Base-by-base conservation (phyloP, 1,139 yeast genomes). In the Taphrina pruni region DNA sequence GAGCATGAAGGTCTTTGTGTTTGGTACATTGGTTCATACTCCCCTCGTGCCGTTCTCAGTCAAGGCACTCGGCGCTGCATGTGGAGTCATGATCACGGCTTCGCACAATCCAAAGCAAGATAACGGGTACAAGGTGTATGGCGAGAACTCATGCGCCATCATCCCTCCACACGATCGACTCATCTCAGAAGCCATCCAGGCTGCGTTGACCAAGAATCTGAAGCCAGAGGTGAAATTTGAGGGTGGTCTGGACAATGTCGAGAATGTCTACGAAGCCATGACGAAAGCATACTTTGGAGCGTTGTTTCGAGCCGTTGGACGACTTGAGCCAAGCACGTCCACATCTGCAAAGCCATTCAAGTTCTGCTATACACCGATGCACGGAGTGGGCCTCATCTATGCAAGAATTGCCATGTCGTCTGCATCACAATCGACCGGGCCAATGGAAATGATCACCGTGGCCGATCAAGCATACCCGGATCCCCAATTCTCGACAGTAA, bases 11-110 rank as follows among this genome's bases (percentile, higher is more conserved):
- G 97, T 94, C 0, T 86, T 85, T 77, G 86, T 82, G 72, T 81
- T 90, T 69, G 91, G 74, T 6, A 79, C 79, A n/a, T 78, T 80
- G 68, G 92, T 88, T 8, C 97, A 92, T 73, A 94, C 99, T 0
- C 99, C 99, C 0, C 78, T 91, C 77, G 98, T 94, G 0, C 98
- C 99, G 0, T 93, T 89, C 78, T 87, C 90, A 0, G 88, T 94
- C 39, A 90, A 89, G 73, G 76, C 81, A 51, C 82, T 80, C 70
- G 74, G 79, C 0, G 92, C 97, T 0, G 81, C 87, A 0, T 91
- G 88, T 65, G 99, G 98, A 46, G 89, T 94, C 1, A 94, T 94
- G 98, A 86, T 94, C 60, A 94, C 99, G 0, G 98, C 99, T 0
- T 90, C 97, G 68, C 99, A 94, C 78, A 94, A 94, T 76, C 98